Evolutionary conservation across 225 moss, liverwort and hornwort species (phyloP).

Genomic region (Pseudisothecium myosuroides): DNA sequence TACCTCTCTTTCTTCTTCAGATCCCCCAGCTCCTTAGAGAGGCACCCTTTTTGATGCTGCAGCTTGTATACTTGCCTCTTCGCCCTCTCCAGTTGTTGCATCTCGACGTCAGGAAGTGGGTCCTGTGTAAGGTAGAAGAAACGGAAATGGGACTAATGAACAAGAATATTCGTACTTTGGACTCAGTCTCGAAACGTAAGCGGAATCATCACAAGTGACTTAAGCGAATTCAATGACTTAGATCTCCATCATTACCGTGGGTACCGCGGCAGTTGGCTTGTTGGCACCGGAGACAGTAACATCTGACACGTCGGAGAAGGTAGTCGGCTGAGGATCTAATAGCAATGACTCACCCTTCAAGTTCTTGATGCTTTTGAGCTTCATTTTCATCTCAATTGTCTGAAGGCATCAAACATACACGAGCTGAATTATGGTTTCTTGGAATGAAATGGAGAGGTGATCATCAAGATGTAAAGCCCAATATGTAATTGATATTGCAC

Average conservation of each 20-base stretch:
- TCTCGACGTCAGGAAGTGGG: conserved; percentile 14
- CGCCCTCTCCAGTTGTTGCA: conserved; percentile 50
- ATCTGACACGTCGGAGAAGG: conserved; percentile 1
- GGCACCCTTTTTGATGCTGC: conserved; percentile 66
- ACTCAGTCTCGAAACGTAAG: neutral
- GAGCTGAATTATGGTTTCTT: neutral
- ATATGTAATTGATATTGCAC: neutral
- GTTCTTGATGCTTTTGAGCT: conserved; percentile 55
- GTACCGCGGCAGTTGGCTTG: conserved; percentile 2
- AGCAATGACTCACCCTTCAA: conserved; percentile 16
- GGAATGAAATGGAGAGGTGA: neutral
- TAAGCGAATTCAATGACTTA: neutral
- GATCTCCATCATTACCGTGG: conserved; percentile 4
- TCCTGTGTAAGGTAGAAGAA: neutral
- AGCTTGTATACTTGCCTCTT: conserved; percentile 80
- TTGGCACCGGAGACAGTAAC: neutral
- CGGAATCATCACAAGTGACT: neutral
- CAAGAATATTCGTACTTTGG: neutral
- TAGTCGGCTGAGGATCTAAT: neutral
- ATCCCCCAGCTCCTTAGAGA: conserved; percentile 53
- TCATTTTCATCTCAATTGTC: conserved; percentile 95
- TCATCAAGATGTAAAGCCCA: neutral
- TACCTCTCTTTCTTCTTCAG: conserved; percentile 73
- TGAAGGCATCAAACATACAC: conserved; percentile 1
- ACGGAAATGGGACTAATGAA: neutral